Base-by-base conservation (phyloP, 805 yeast species). In the Nakazawaea wyomingensis region DNA sequence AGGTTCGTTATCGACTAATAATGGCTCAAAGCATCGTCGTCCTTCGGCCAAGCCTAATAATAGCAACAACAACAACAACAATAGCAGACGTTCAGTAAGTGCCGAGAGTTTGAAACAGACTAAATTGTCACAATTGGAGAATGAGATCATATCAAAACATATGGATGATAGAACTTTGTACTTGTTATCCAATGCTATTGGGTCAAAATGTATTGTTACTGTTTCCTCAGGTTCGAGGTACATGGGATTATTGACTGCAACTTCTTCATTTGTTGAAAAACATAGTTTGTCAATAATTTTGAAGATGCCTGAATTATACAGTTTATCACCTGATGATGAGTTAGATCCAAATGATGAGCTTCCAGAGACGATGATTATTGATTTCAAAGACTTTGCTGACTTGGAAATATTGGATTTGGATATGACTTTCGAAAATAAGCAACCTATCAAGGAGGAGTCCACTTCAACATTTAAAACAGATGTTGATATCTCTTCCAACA, bases 401-500 rank as follows among this genome's bases (percentile, higher is more conserved):
- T 47, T 78, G 28, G 73, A 72, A 43, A 59, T 78, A 13, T 50
- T 56, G 21, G 62, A 61, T 32, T 64, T 74, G 27, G 68, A 70
- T 50, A 52, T 70, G 26, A 20, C 28, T 18, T 9, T 18, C 9
- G 28, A 31, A n/a, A n/a, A 14, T 16, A n/a, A 10, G 6, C 46
- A 24, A 6, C 39, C 50, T 4, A 45, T 48, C 6, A 39, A 48
- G 28, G 46, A 53, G 22, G 45, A 46, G 16, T 51, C 51, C 28
- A 41, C 50, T 22, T n/a, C n/a, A n/a, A 38, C 28, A 19, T 91
- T 91, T 68, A 80, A 76, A 59, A 93, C 96, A 1, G 99, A 91
- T 61, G 65, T 80, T 2, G 98, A 86, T 57, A 91, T 93, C 41
- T 78, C 91, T 4, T 74, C 79, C 5, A 50, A 63, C n/a, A 50